phyloP scores from a whole-genome alignment of 441 rosid species.

The Capsella rubella region DNA sequence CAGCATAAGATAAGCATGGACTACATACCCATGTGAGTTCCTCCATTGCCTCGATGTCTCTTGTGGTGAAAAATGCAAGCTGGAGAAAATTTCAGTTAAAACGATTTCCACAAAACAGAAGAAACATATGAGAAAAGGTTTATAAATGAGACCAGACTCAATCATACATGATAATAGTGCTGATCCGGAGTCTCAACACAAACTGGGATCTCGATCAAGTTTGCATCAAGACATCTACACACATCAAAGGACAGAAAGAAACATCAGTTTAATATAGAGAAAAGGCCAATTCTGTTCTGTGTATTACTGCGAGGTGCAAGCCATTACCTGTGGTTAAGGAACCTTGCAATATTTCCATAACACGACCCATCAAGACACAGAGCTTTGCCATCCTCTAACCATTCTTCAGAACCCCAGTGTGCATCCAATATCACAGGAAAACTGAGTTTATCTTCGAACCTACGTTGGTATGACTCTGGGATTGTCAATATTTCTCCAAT shows the following conservation, averaged over 20 bases:
- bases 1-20: not conserved
- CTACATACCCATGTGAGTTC: slow-evolving; percentile 77
- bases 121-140: slow-evolving; percentile 22
- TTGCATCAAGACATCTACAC: slow-evolving; percentile 81
- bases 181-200: slow-evolving; percentile 74
- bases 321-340: slow-evolving; percentile 81
- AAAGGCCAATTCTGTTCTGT: not conserved
- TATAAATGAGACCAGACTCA: slow-evolving; percentile 8
- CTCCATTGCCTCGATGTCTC: slow-evolving; percentile 72
- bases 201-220: slow-evolving; percentile 87
- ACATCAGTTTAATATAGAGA: not conserved
- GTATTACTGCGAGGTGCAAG: not conserved
- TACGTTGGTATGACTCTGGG: slow-evolving; percentile 64
- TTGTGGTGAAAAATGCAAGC: slow-evolving; percentile 88
- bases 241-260: slow-evolving; percentile 13
- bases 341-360: slow-evolving; percentile 83
- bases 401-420: slow-evolving; percentile 58
- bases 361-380: slow-evolving; percentile 77
- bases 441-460: slow-evolving; percentile 37
- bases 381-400: slow-evolving; percentile 61
- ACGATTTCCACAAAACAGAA: not conserved
- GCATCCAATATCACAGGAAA: slow-evolving; percentile 74
- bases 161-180: slow-evolving; percentile 75
- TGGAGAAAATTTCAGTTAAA: slow-evolving; percentile 43
- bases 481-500: slow-evolving; percentile 80